Conservation (phyloP, 768 basidiomycete genomes). For the Butyriboletus loyo region DNA sequence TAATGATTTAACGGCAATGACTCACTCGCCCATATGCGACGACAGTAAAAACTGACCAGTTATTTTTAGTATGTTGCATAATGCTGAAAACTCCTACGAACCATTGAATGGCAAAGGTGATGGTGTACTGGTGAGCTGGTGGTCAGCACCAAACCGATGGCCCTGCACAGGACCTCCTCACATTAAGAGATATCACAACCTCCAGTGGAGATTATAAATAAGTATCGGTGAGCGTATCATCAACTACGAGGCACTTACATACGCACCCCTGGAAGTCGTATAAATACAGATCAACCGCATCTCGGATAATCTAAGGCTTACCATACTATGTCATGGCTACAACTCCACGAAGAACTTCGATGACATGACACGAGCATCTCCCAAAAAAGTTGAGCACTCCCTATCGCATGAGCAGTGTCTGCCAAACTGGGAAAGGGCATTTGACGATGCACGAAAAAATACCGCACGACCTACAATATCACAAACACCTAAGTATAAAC, state of each 20-base stretch:
- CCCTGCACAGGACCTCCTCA: background rate
- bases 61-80: background rate
- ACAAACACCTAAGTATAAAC: background rate
- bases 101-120: constrained; percentile 2
- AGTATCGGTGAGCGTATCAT: background rate
- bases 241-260: background rate
- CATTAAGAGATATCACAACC: background rate
- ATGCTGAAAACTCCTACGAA: background rate
- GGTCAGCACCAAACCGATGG: background rate
- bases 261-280: background rate
- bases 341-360: background rate
- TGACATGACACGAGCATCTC: background rate
- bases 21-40: constrained; percentile 16
- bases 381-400: constrained; percentile 2
- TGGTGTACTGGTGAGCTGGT: background rate
- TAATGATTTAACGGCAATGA: background rate
- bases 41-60: constrained; percentile 12
- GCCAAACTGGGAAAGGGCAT: background rate
- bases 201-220: background rate
- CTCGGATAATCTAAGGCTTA: background rate
- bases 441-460: background rate
- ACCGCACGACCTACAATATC: background rate
- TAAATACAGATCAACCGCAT: background rate
- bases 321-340: background rate
- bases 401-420: constrained; percentile 6